Percentiles rank a stretch among this genome's conserved stretches.
These are phyloP conservation scores for Citrus cavaleriei DNA, from an alignment of 345 rosid species.

Conservation along the genomic window DNA sequence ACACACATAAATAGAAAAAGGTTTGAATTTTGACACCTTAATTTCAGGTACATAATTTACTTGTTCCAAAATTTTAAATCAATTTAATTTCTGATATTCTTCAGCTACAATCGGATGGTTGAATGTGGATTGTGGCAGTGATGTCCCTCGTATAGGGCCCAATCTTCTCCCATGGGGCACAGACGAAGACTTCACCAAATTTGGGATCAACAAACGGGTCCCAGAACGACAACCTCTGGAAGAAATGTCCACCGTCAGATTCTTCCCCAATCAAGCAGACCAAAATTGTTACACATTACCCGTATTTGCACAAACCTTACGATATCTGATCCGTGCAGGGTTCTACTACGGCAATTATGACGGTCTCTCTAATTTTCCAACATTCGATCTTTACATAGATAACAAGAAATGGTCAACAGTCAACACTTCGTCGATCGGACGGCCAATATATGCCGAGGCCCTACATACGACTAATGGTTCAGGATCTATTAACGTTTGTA, in stretches of 20 bases:
- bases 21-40: not conserved
- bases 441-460: slow-evolving; percentile 5
- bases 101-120: not conserved
- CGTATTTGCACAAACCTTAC: not conserved
- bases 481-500: slow-evolving; percentile 6
- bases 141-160: not conserved
- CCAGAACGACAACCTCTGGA: not conserved
- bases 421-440: not conserved
- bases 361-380: slow-evolving; percentile 9
- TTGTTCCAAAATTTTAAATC: not conserved
- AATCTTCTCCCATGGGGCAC: not conserved
- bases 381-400: slow-evolving; percentile 15
- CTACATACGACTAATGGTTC: not conserved
- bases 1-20: no score
- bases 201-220: not conserved
- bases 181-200: not conserved
- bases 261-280: slow-evolving; percentile 11
- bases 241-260: slow-evolving; percentile 21
- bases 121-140: not conserved
- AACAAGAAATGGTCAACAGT: slow-evolving; percentile 20
- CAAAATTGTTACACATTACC: slow-evolving; percentile 23
- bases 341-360: slow-evolving; percentile 26
- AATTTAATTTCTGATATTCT: not conserved
- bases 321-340: slow-evolving; percentile 21
- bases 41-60: not conserved